phyloP scores from a whole-genome alignment of 345 rosid genomes.

The Garcia nutans region DNA sequence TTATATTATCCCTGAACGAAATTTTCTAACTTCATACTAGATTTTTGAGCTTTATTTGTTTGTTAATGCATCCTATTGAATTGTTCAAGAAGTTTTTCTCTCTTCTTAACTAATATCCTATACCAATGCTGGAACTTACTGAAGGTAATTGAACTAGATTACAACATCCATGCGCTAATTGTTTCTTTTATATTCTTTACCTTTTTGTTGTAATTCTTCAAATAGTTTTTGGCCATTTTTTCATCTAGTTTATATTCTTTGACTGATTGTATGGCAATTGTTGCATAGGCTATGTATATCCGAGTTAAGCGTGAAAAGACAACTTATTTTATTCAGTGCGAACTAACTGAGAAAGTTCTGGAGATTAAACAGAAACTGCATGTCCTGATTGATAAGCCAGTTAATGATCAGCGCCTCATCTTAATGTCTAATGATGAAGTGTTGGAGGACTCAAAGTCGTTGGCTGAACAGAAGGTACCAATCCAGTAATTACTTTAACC shows the following conservation, averaged over 20 bases:
- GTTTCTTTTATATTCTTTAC: neutral
- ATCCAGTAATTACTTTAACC: neutral
- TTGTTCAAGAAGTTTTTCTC: neutral
- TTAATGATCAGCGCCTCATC: constrained; percentile 64
- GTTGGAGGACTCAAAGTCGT: constrained; percentile 71
- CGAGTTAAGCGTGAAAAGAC: constrained; percentile 83
- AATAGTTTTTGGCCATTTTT: neutral
- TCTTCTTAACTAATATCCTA: neutral
- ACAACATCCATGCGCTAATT: neutral
- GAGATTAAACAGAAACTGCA: constrained; percentile 75
- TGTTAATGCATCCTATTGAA: neutral
- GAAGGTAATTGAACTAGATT: neutral
- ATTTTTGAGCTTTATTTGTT: neutral
- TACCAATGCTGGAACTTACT: neutral
- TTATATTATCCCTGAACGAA: neutral
- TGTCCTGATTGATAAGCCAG: constrained; percentile 63
- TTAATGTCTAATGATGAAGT: constrained; percentile 57
- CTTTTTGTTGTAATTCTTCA: neutral
- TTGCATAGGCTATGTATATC: constrained; percentile 81
- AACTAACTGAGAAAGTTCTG: constrained; percentile 72
- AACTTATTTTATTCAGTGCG: constrained; percentile 85
- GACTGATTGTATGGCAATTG: neutral
- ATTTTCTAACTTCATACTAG: constrained; percentile 2
- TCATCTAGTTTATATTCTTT: neutral
- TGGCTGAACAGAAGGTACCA: constrained; percentile 79